Percentiles rank a stretch among this genome's conserved stretches.
Evolutionary conservation across 495 filamentous ascomycete species (phyloP).

Genomic region (Aspergillus homomorphus): DNA sequence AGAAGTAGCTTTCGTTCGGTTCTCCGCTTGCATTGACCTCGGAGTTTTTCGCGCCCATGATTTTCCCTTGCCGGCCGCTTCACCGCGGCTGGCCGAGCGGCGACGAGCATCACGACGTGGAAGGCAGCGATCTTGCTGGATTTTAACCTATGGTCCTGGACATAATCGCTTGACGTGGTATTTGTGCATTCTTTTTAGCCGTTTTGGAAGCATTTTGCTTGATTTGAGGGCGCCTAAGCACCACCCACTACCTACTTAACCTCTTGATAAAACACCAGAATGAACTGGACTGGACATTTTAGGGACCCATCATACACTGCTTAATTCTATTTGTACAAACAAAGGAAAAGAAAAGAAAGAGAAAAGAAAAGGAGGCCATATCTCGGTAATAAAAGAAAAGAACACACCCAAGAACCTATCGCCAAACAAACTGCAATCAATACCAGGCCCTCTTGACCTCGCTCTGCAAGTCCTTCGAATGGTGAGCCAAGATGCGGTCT

Average conservation of each 20-base stretch:
- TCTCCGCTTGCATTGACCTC: constrained; percentile 27
- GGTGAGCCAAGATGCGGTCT: constrained; percentile 66
- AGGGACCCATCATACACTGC: constrained; percentile 11
- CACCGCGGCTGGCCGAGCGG: not conserved
- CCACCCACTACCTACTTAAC: too few species aligned
- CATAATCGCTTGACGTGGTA: too few species aligned
- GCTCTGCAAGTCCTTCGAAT: constrained; percentile 67
- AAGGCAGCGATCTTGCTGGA: too few species aligned
- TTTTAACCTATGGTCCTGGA: too few species aligned
- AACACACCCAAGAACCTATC: constrained; percentile 9
- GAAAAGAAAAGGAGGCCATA: too few species aligned
- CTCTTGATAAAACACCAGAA: not conserved
- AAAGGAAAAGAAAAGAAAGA: too few species aligned
- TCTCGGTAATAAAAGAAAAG: constrained; percentile 8
- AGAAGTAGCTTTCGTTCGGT: constrained; percentile 18
- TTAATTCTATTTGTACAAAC: constrained; percentile 38
- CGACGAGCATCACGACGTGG: not conserved
- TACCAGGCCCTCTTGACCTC: constrained; percentile 35
- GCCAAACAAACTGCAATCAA: constrained; percentile 21
- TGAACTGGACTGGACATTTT: not conserved
- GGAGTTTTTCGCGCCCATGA: constrained; percentile 22
- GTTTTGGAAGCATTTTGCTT: too few species aligned
- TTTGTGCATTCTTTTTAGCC: too few species aligned
- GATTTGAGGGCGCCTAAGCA: too few species aligned
- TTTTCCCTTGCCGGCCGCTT: constrained; percentile 18